Percentiles rank a stretch among this genome's conserved stretches.
phyloP scores from a whole-genome alignment of 345 rosid genomes.

The Moricandia arvensis region DNA sequence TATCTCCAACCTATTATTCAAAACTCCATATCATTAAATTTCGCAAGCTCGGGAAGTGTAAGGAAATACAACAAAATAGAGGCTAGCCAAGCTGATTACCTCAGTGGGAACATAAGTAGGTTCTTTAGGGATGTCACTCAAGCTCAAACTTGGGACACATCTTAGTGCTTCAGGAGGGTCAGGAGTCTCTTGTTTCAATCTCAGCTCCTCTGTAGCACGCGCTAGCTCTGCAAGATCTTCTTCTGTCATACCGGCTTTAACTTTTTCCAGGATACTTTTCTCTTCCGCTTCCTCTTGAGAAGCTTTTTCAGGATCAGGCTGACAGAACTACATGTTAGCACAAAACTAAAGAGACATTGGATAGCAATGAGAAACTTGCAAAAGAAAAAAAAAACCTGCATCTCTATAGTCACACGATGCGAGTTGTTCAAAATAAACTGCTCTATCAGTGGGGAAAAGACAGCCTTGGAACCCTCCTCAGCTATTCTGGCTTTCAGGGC shows the following conservation, averaged over 20 bases:
- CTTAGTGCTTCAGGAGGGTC: conserved; percentile 90
- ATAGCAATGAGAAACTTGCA: conserved; percentile 4
- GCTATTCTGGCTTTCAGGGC: conserved; percentile 79
- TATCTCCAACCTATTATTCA: conserved; percentile 65
- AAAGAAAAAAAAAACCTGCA: conserved; percentile 61
- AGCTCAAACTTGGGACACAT: conserved; percentile 75
- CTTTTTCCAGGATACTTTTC: conserved; percentile 61
- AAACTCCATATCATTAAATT: conserved; percentile 10
- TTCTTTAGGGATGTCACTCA: conserved; percentile 84
- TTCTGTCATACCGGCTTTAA: conserved; percentile 80
- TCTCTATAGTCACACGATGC: conserved; percentile 86
- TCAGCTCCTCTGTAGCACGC: conserved; percentile 80
- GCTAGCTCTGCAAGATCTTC: conserved; percentile 94
- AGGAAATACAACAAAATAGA: conserved; percentile 10
- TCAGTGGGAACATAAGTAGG: conserved; percentile 71
- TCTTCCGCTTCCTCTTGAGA: conserved; percentile 82
- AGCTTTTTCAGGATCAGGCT: conserved; percentile 95
- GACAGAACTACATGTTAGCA: conserved; percentile 31
- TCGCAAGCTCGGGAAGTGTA: background rate
- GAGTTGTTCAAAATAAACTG: conserved; percentile 75
- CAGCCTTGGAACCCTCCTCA: conserved; percentile 87
- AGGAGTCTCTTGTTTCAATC: conserved; percentile 90
- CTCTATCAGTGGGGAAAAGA: conserved; percentile 90
- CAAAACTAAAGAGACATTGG: conserved; percentile 12
- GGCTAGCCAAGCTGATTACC: conserved; percentile 44